Base-by-base conservation (phyloP, 2,329 filamentous ascomycete species). In the Claviceps sp. region DNA sequence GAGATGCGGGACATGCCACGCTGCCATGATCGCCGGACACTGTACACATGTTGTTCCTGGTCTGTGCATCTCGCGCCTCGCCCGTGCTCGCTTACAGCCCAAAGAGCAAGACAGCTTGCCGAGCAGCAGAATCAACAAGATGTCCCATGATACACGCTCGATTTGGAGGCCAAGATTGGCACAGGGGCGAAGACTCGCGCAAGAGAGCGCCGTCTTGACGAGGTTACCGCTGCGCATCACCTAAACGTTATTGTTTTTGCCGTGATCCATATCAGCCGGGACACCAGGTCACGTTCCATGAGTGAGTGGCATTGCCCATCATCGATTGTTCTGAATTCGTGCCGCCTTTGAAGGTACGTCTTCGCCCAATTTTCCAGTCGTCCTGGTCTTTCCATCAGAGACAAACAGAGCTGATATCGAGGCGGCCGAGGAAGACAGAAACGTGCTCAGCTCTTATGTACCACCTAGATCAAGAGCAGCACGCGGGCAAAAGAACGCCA, bases 401-500 rank as follows among this genome's bases (percentile, higher is more conserved):
- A 26, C 43, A 26, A 16, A n/a, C 14, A n/a, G 6, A 14, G 30
- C 14, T n/a, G 4, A 14, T 8, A n/a, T 34, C 6, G 16, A 10
- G 30, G 37, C 30, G n/a, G 14, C 10, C 45, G 37, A 38, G 16
- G n/a, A 14, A 22, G 13, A 59, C 57, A 58, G 61, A 22, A 48
- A 40, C 1, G 37, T 48, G 47, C 16, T 48, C 37, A 48, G 47
- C 11, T 48, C 19, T 30, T 14, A 39, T 48, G 11, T 14, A 48
- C 37, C 13, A 34, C 30, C 30, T 11, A 34, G 10, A 10, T 11
- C 30, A 34, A 34, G 10, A 34, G 30, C 26, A 30, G 26, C 26
- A 30, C 8, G 34, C 26, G 38, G 38, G 58, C 61, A 59, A 56
- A 43, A 4, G 17, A 10, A 61, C 57, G 57, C 51, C 50, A 51